Percentiles rank a stretch among this genome's conserved stretches.
Evolutionary conservation across 495 filamentous ascomycete genomes (phyloP).

Genomic region (Evernia prunastri): DNA sequence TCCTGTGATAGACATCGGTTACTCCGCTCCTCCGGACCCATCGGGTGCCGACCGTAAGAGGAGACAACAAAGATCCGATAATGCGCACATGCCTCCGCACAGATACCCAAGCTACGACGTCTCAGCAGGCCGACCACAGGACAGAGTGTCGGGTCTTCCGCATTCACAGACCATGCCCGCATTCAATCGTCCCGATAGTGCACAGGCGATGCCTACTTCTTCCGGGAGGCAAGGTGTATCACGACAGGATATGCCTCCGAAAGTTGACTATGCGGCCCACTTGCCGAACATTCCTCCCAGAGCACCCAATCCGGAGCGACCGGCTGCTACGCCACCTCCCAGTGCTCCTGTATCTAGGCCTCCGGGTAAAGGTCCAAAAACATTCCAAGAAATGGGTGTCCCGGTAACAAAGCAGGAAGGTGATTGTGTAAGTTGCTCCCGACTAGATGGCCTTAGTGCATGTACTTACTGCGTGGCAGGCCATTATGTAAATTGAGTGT

Average conservation of each 20-base stretch:
- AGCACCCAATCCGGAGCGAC: conserved; percentile 15
- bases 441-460: not conserved
- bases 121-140: conserved; percentile 12
- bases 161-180: conserved; percentile 22
- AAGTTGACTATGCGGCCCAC: conserved; percentile 7
- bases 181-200: conserved; percentile 14
- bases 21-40: conserved; percentile 45
- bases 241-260: conserved; percentile 16
- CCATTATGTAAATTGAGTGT: conserved; percentile 51
- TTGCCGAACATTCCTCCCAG: conserved; percentile 20
- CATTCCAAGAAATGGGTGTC: conserved; percentile 98
- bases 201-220: conserved; percentile 8
- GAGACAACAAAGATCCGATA: conserved; percentile 29
- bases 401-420: conserved; percentile 67
- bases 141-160: conserved; percentile 22
- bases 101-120: conserved; percentile 19
- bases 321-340: conserved; percentile 32
- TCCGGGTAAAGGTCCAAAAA: conserved; percentile 80
- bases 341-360: conserved; percentile 34
- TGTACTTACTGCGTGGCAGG: conserved; percentile 38
- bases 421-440: conserved; percentile 75
- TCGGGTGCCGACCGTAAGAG: conserved; percentile 31
- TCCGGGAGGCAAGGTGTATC: conserved; percentile 14
- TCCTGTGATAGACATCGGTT: conserved; percentile 48
- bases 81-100: conserved; percentile 17